Evolutionary conservation across 1,139 yeast genomes (phyloP).

Genomic region (Sugiyamaella paludigena): DNA sequence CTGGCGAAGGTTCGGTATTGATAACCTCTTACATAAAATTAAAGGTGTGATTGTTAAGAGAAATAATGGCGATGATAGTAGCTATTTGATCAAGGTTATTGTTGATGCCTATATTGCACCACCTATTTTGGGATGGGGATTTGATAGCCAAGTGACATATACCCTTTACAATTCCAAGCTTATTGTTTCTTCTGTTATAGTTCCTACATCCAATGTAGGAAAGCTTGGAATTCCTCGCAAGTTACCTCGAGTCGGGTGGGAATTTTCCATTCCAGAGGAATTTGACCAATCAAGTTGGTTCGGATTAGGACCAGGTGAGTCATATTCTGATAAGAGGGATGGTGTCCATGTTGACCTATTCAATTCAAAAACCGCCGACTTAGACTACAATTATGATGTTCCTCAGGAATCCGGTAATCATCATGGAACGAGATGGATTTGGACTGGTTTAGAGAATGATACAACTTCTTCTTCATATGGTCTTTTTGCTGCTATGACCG

Average conservation of each 20-base stretch:
- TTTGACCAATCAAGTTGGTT: slow-evolving; percentile 31
- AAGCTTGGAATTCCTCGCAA: slow-evolving; percentile 16
- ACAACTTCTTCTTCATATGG: slow-evolving; percentile 1
- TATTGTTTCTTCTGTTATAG: slow-evolving; percentile 9
- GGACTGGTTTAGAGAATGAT: background rate
- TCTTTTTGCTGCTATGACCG: slow-evolving; percentile 6
- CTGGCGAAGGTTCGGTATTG: slow-evolving; percentile 27
- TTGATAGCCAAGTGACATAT: slow-evolving; percentile 14
- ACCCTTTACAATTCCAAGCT: slow-evolving; percentile 9
- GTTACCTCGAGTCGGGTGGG: slow-evolving; percentile 31
- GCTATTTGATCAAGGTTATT: slow-evolving; percentile 1
- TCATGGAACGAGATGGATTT: slow-evolving; percentile 36
- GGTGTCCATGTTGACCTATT: slow-evolving; percentile 32
- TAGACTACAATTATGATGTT: slow-evolving; percentile 35
- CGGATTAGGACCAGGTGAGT: slow-evolving; percentile 41
- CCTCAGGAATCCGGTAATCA: slow-evolving; percentile 42
- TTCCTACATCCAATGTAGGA: slow-evolving; percentile 8
- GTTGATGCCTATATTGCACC: slow-evolving; percentile 18
- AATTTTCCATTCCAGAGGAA: slow-evolving; percentile 22
- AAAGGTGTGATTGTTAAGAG: slow-evolving; percentile 13
- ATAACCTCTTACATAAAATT: slow-evolving; percentile 17
- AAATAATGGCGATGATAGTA: background rate
- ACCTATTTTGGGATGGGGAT: slow-evolving; percentile 25
- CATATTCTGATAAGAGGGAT: slow-evolving; percentile 36
- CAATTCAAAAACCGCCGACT: slow-evolving; percentile 16